Conservation (phyloP, 306 rosid species). For the Vicia villosa region DNA sequence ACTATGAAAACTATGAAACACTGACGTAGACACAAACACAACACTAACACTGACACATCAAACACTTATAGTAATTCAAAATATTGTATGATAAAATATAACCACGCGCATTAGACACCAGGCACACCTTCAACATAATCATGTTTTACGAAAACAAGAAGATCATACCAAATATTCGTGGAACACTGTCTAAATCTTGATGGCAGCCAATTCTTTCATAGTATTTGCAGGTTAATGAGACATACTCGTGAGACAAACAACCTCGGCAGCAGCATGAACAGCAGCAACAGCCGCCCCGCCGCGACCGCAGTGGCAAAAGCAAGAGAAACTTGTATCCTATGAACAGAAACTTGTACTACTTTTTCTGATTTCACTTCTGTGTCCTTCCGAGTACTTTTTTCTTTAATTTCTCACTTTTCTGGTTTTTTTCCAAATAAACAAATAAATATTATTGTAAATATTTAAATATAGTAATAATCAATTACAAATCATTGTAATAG, state of each 20-base stretch:
- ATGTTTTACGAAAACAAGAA: neutral
- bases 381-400: conserved; percentile 47
- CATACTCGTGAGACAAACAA: conserved; percentile 63
- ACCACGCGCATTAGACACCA: too few species aligned
- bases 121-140: neutral
- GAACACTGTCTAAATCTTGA: conserved; percentile 71
- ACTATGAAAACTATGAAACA: too few species aligned
- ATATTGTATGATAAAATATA: too few species aligned
- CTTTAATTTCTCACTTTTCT: conserved; percentile 60
- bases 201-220: conserved; percentile 63
- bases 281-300: conserved; percentile 69
- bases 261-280: conserved; percentile 74
- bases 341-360: conserved; percentile 35
- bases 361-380: conserved; percentile 36
- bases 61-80: too few species aligned
- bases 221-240: conserved; percentile 47
- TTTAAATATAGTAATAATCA: neutral
- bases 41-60: too few species aligned
- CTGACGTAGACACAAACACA: too few species aligned
- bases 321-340: conserved; percentile 54
- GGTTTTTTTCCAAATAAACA: neutral
- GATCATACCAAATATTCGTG: conserved; percentile 69
- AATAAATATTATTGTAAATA: neutral
- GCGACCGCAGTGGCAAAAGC: conserved; percentile 76
- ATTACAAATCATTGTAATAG: neutral